phyloP scores from a whole-genome alignment of 2,329 filamentous ascomycete species.

The Magnaporthiopsis incrustans region DNA sequence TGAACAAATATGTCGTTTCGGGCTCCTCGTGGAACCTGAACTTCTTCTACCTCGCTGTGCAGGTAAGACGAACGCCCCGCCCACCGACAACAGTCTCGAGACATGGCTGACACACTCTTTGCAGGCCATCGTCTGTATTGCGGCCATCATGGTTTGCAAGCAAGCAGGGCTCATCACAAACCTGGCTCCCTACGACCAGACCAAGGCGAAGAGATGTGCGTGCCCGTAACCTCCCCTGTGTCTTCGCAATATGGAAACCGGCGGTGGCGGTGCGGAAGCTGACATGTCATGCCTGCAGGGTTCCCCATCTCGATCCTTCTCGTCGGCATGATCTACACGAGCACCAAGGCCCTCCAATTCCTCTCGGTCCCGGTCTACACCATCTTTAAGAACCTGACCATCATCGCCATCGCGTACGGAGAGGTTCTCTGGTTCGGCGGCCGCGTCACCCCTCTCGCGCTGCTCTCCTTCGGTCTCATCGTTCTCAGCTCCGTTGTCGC shows the following conservation, averaged over 20 bases:
- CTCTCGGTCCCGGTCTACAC: conserved; percentile 98
- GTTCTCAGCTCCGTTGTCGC: conserved; percentile 90
- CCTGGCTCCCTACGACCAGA: conserved; percentile 70
- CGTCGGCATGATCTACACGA: conserved; percentile 98
- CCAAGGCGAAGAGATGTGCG: conserved; percentile 89
- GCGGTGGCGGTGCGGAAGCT: background rate
- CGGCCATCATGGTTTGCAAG: conserved; percentile 77
- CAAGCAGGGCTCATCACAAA: conserved; percentile 74
- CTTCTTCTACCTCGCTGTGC: conserved; percentile 86
- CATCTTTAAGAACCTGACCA: conserved; percentile 99
- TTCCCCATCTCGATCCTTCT: conserved; percentile 93
- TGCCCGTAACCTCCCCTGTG: conserved; percentile 10
- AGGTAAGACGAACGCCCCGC: conserved; percentile 55
- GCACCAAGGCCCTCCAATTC: conserved; percentile 90
- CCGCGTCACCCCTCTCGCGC: conserved; percentile 74
- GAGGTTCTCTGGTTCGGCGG: conserved; percentile 98
- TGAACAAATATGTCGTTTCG: conserved; percentile 97
- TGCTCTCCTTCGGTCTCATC: conserved; percentile 95
- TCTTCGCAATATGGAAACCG: background rate
- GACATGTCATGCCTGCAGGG: conserved; percentile 46
- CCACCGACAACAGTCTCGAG: background rate
- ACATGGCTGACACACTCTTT: conserved; percentile 12
- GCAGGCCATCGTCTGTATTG: conserved; percentile 82
- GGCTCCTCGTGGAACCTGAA: conserved; percentile 90
- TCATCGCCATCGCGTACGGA: conserved; percentile 96